Conservation (phyloP, 768 basidiomycete species). For the Pulveroboletus sp. region DNA sequence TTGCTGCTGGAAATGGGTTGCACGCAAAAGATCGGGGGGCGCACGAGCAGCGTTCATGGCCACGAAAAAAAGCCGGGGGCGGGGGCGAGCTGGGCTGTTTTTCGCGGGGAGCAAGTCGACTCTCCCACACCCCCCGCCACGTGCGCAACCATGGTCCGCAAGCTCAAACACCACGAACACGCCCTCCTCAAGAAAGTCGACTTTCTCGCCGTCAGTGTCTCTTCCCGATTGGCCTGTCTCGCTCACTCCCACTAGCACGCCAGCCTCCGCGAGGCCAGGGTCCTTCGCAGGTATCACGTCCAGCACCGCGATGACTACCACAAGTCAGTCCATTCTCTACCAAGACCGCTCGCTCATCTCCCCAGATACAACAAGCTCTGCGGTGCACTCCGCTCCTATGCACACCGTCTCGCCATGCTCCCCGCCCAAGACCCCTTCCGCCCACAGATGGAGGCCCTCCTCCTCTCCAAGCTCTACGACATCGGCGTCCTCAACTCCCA, state of each 20-base stretch:
- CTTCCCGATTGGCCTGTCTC: constrained; percentile 1
- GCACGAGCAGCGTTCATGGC: constrained; percentile 51
- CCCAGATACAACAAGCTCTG: constrained; percentile 90
- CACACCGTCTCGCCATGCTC: constrained; percentile 82
- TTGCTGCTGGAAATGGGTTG: constrained; percentile 34
- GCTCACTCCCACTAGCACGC: constrained; percentile 72
- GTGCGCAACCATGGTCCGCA: constrained; percentile 66
- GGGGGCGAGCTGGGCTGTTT: constrained; percentile 14
- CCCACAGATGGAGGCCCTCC: constrained; percentile 73
- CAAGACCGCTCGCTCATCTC: constrained; percentile 1
- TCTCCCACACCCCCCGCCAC: constrained; percentile 31
- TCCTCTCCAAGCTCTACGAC: constrained; percentile 95
- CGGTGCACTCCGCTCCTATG: constrained; percentile 78
- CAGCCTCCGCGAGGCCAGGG: constrained; percentile 82
- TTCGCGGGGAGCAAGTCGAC: constrained; percentile 21
- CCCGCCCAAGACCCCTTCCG: constrained; percentile 89
- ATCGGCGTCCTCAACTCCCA: constrained; percentile 87
- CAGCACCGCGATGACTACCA: constrained; percentile 93
- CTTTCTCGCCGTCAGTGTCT: constrained; percentile 79
- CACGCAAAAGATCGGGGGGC: constrained; percentile 43
- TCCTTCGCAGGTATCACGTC: constrained; percentile 94
- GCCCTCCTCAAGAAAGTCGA: constrained; percentile 95
- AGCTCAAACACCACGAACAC: constrained; percentile 95
- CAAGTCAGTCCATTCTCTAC: constrained; percentile 46
- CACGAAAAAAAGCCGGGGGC: not conserved